These are phyloP conservation scores for Paramecium pentaurelia DNA, from an alignment of 73 alveolate species.

Conservation along the genomic window DNA sequence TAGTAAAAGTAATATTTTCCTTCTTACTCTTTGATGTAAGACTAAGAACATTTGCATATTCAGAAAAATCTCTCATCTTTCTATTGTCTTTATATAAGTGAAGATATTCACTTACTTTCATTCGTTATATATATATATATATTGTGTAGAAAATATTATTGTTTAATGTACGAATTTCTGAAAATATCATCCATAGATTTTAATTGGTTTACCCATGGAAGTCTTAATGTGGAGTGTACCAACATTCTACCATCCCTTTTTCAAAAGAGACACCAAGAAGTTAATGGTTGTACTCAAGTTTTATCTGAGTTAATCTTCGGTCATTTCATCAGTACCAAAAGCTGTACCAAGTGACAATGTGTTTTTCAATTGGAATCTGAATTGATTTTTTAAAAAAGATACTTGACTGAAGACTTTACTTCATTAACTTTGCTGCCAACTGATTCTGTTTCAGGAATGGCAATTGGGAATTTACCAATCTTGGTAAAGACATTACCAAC, in stretches of 20 bases:
- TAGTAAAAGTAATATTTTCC: not conserved
- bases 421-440: slow-evolving; percentile 91
- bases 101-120: not conserved
- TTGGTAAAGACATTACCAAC: slow-evolving; percentile 95
- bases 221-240: slow-evolving; percentile 95
- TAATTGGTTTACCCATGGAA: slow-evolving; percentile 97
- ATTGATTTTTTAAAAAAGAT: not conserved
- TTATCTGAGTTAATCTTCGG: slow-evolving; percentile 95
- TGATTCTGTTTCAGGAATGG: slow-evolving; percentile 91
- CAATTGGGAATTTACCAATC: slow-evolving; percentile 97
- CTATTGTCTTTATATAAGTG: not conserved
- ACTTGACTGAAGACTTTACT: slow-evolving; percentile 85
- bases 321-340: slow-evolving; percentile 90
- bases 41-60: not conserved
- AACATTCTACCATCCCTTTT: slow-evolving; percentile 97
- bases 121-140: not conserved
- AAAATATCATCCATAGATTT: slow-evolving; percentile 75
- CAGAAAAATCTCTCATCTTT: not conserved
- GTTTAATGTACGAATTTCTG: slow-evolving; percentile 6
- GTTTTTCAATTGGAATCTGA: slow-evolving; percentile 96
- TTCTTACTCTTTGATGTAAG: not conserved
- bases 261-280: slow-evolving; percentile 95
- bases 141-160: not conserved
- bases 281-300: slow-evolving; percentile 88
- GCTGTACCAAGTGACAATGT: slow-evolving; percentile 94